A percentile compares a stretch with the other conserved stretches of the same genome.
Conservation (phyloP, 116 monocot genomes). For the Dioscorea cayenensis region DNA sequence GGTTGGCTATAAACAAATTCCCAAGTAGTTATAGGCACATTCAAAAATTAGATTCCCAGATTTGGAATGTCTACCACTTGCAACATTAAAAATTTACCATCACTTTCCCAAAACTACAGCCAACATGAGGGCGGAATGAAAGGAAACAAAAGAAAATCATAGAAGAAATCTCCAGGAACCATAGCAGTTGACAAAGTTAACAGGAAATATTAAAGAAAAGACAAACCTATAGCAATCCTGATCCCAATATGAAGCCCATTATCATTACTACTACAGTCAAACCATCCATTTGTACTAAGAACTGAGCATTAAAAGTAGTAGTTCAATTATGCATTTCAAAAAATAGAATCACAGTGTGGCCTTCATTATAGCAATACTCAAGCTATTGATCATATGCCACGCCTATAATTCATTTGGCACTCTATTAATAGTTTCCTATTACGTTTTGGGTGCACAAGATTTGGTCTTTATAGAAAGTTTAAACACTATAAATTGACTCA, state of each 20-base stretch:
- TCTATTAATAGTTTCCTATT: no score
- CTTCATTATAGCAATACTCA: background rate
- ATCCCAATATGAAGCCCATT: conserved; percentile 88
- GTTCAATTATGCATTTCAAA: background rate
- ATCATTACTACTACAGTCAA: conserved; percentile 97
- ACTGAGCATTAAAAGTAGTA: conserved; percentile 89
- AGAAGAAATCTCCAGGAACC: background rate
- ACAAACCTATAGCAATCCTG: conserved; percentile 66
- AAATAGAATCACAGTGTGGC: background rate
- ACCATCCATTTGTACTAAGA: conserved; percentile 89
- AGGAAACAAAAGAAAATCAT: background rate
- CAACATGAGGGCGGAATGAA: no score
- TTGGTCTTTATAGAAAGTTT: background rate
- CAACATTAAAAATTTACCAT: no score
- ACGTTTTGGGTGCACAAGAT: no score
- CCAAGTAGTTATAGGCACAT: no score
- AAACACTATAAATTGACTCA: background rate
- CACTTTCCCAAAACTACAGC: no score
- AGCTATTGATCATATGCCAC: background rate
- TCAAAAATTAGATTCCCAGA: no score
- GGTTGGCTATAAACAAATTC: no score
- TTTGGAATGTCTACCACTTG: no score
- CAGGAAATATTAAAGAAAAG: background rate
- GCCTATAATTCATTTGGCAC: no score
- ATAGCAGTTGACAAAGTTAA: background rate